These are phyloP conservation scores for Populus hybrid DNA, from an alignment of 441 rosid genomes.

Conservation along the genomic window DNA sequence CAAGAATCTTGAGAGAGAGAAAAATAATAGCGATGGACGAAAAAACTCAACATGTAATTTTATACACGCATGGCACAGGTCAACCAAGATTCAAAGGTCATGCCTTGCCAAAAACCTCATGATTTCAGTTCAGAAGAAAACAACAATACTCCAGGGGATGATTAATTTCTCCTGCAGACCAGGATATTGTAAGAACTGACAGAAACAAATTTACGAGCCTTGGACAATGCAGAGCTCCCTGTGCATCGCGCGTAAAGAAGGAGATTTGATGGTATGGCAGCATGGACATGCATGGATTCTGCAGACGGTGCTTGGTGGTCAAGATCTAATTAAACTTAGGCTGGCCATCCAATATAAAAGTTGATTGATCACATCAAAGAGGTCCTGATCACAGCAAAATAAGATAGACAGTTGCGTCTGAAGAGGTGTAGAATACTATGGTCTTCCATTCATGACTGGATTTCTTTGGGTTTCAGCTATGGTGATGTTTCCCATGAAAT, in stretches of 20 bases:
- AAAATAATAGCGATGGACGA: neutral
- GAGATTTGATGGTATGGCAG: neutral
- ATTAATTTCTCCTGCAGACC: neutral
- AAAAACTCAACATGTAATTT: neutral
- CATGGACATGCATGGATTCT: no score
- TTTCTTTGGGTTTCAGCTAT: no score
- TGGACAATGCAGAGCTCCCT: no score
- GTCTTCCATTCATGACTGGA: no score
- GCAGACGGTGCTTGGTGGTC: no score
- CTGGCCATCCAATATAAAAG: no score
- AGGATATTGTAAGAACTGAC: neutral
- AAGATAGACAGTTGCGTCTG: neutral
- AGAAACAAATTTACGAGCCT: neutral
- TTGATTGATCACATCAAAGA: neutral
- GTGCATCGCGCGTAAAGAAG: no score
- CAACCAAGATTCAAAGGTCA: neutral
- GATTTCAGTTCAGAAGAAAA: neutral
- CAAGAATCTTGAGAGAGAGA: slow-evolving; percentile 2
- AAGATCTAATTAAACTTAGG: no score
- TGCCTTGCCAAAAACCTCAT: neutral
- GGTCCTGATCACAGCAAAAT: slow-evolving; percentile 19
- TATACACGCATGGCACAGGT: neutral
- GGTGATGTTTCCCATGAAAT: no score
- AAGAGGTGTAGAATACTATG: no score
- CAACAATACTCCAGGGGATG: neutral